phyloP scores from a whole-genome alignment of 208 protist genomes.

The Wallacemonas sp. region DNA sequence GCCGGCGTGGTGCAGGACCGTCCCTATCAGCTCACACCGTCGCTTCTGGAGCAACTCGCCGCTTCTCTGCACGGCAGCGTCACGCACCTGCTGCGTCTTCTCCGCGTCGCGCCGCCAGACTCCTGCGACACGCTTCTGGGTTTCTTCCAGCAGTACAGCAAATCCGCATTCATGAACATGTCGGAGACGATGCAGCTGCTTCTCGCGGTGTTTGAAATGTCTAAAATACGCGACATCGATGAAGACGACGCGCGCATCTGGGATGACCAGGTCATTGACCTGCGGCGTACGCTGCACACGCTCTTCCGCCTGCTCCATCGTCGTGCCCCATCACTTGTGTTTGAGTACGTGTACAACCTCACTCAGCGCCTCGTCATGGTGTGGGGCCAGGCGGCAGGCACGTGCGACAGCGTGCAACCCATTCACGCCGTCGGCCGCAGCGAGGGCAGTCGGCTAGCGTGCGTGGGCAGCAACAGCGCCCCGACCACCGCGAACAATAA shows the following conservation, averaged over 20 bases:
- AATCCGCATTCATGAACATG: constrained; percentile 45
- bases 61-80: constrained; percentile 46
- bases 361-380: not conserved
- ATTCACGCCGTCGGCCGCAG: not conserved
- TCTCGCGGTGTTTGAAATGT: constrained; percentile 42
- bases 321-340: constrained; percentile 39
- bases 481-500: not conserved
- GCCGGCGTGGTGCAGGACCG: constrained; percentile 24
- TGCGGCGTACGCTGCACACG: constrained; percentile 65
- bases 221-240: constrained; percentile 33
- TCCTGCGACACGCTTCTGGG: constrained; percentile 39
- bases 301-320: constrained; percentile 61
- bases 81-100: constrained; percentile 26
- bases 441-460: not conserved
- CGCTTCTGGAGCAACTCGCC: constrained; percentile 26
- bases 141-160: constrained; percentile 61
- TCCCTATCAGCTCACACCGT: constrained; percentile 24
- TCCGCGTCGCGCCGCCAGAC: constrained; percentile 32
- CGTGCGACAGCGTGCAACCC: not conserved
- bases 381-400: not conserved
- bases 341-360: constrained; percentile 34
- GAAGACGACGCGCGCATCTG: constrained; percentile 41
- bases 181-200: constrained; percentile 54
- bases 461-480: not conserved
- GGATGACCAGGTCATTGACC: constrained; percentile 59